These are phyloP conservation scores for Ustilago sp. DNA, from an alignment of 1,284 basidiomycete genomes.

Conservation along the genomic window DNA sequence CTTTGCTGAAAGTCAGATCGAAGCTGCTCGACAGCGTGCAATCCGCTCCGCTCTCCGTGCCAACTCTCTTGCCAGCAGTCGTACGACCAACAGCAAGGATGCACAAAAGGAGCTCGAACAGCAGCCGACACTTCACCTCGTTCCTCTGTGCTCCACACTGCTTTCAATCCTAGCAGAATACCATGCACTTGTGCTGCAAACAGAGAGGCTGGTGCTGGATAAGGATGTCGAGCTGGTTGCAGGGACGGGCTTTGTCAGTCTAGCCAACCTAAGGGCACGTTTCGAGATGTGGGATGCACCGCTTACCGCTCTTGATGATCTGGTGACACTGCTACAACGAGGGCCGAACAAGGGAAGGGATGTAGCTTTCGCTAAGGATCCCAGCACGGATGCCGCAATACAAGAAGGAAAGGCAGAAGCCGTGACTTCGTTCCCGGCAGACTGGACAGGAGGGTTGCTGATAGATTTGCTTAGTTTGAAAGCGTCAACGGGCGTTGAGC, in stretches of 20 bases:
- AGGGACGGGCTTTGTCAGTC: slow-evolving; percentile 40
- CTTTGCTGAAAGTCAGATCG: slow-evolving; percentile 45
- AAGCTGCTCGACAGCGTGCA: slow-evolving; percentile 35
- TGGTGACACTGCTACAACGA: slow-evolving; percentile 34
- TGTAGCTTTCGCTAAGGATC: slow-evolving; percentile 27
- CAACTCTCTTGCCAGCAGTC: slow-evolving; percentile 34
- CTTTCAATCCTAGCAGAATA: slow-evolving; percentile 46
- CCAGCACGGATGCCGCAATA: neutral
- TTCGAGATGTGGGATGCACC: slow-evolving; percentile 53
- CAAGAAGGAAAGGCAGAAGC: neutral
- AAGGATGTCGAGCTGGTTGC: slow-evolving; percentile 42
- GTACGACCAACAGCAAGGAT: slow-evolving; percentile 12
- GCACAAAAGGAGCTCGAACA: slow-evolving; percentile 28
- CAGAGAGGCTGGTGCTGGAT: slow-evolving; percentile 42
- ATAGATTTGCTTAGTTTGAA: slow-evolving; percentile 49
- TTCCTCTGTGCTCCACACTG: slow-evolving; percentile 51
- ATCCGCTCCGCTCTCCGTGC: slow-evolving; percentile 44
- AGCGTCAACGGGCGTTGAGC: slow-evolving; percentile 42
- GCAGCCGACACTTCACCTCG: slow-evolving; percentile 48
- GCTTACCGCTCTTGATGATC: slow-evolving; percentile 40
- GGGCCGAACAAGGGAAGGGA: slow-evolving; percentile 30
- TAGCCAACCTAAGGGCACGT: slow-evolving; percentile 46
- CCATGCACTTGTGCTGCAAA: slow-evolving; percentile 39
- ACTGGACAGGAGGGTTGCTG: slow-evolving; percentile 55
- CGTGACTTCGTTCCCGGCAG: slow-evolving; percentile 20